These are phyloP conservation scores for Pulveroboletus sp. DNA, from an alignment of 768 basidiomycete species.

Conservation along the genomic window DNA sequence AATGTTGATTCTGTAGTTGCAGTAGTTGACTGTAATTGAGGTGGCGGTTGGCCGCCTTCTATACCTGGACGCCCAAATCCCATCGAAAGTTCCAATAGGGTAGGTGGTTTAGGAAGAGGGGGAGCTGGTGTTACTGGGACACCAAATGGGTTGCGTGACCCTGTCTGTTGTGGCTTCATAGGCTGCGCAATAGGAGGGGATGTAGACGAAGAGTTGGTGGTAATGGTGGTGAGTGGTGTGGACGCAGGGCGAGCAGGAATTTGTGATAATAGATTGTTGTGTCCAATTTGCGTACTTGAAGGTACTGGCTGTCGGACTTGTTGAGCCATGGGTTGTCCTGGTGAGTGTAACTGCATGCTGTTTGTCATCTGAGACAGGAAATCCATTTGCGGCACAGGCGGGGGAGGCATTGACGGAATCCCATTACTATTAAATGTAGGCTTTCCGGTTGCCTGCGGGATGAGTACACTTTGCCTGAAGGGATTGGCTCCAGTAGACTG, in stretches of 20 bases:
- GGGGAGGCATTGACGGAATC: slow-evolving; percentile 11
- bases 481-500: slow-evolving; percentile 69
- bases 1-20: slow-evolving; percentile 45
- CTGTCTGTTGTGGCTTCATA: slow-evolving; percentile 86
- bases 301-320: slow-evolving; percentile 8
- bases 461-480: slow-evolving; percentile 77
- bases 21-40: slow-evolving; percentile 26
- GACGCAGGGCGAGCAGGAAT: slow-evolving; percentile 65
- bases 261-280: slow-evolving; percentile 10
- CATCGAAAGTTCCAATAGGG: slow-evolving; percentile 75
- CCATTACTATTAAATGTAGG: slow-evolving; percentile 40
- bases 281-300: slow-evolving; percentile 5
- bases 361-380: slow-evolving; percentile 9
- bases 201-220: slow-evolving; percentile 20
- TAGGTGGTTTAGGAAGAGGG: slow-evolving; percentile 74
- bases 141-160: slow-evolving; percentile 94
- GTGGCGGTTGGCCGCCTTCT: slow-evolving; percentile 28
- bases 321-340: slow-evolving; percentile 6
- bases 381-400: slow-evolving; percentile 5
- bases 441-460: slow-evolving; percentile 62
- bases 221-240: slow-evolving; percentile 57
- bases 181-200: slow-evolving; percentile 54
- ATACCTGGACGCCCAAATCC: slow-evolving; percentile 34
- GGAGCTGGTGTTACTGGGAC: slow-evolving; percentile 57
- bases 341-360: slow-evolving; percentile 14